Evolutionary conservation across 495 filamentous ascomycete species (phyloP).

Genomic region (Penicillium malachiteum): DNA sequence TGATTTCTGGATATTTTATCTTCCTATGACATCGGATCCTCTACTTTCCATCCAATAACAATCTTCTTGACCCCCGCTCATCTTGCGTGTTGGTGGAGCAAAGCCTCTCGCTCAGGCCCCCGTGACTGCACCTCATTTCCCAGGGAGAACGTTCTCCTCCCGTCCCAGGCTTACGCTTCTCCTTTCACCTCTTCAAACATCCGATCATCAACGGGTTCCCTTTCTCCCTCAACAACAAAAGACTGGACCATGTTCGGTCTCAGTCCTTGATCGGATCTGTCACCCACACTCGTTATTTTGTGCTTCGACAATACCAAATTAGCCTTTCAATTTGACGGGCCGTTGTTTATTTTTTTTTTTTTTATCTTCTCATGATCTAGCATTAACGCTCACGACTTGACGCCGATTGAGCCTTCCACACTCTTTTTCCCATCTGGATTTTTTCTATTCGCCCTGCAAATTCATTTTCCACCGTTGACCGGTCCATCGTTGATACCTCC

Average conservation of each 20-base stretch:
- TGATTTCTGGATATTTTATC: no score
- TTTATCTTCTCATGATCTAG: constrained; percentile 29
- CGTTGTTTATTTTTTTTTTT: background rate
- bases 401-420: constrained; percentile 37
- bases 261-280: constrained; percentile 13
- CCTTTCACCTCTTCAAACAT: constrained; percentile 6
- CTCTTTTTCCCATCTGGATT: constrained; percentile 24
- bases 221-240: background rate
- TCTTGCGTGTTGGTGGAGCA: constrained; percentile 1
- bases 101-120: constrained; percentile 9
- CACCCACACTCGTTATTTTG: constrained; percentile 22
- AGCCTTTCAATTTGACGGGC: background rate
- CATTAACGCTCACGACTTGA: constrained; percentile 44
- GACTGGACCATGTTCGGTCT: constrained; percentile 29
- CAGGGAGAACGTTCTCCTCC: constrained; percentile 7
- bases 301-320: background rate
- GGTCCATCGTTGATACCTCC: constrained; percentile 22
- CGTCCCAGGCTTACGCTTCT: constrained; percentile 3
- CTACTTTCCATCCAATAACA: background rate
- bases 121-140: constrained; percentile 7
- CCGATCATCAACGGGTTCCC: constrained; percentile 11
- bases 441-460: constrained; percentile 5
- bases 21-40: background rate
- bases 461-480: constrained; percentile 28
- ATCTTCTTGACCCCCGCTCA: constrained; percentile 1